phyloP scores from a whole-genome alignment of 2,329 filamentous ascomycete species.

The Plectosphaerella plurivora region DNA sequence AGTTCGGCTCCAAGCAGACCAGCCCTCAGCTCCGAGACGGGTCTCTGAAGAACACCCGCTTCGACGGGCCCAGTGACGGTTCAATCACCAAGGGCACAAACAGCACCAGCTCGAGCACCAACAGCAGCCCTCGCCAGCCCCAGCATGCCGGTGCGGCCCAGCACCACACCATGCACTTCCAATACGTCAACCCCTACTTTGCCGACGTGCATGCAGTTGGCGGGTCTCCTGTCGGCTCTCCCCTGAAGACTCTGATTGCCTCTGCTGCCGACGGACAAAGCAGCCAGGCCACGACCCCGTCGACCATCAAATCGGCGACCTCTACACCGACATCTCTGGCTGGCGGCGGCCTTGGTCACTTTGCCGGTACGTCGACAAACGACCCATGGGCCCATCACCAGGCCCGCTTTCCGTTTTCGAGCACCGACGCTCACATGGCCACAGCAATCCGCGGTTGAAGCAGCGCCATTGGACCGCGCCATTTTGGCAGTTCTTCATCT shows the following conservation, averaged over 20 bases:
- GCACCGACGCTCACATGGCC: conserved; percentile 41
- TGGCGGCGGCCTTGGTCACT: conserved; percentile 36
- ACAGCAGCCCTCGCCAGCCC: conserved; percentile 30
- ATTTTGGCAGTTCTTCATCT: conserved; percentile 10
- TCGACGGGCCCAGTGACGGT: conserved; percentile 36
- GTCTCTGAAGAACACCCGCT: conserved; percentile 35
- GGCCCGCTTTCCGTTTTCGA: conserved; percentile 44
- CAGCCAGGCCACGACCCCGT: conserved; percentile 26
- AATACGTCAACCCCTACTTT: conserved; percentile 10
- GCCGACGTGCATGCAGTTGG: conserved; percentile 20
- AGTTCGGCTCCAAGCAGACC: conserved; percentile 61
- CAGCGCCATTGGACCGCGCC: background rate
- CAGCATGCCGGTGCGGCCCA: conserved; percentile 31
- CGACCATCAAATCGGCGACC: conserved; percentile 34
- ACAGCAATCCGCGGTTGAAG: conserved; percentile 41
- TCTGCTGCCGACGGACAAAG: conserved; percentile 15
- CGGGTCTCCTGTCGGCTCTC: conserved; percentile 27
- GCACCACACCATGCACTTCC: conserved; percentile 33
- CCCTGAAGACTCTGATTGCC: conserved; percentile 16
- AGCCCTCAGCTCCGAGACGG: conserved; percentile 47
- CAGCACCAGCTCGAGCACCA: conserved; percentile 29
- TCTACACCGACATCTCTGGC: conserved; percentile 39
- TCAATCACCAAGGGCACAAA: conserved; percentile 23
- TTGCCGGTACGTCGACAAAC: conserved; percentile 40
- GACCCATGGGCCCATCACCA: conserved; percentile 33